Percentiles rank a stretch among this genome's conserved stretches.
These are phyloP conservation scores for Coprinopsis cinerea DNA, from an alignment of 768 basidiomycete species.

Conservation along the genomic window DNA sequence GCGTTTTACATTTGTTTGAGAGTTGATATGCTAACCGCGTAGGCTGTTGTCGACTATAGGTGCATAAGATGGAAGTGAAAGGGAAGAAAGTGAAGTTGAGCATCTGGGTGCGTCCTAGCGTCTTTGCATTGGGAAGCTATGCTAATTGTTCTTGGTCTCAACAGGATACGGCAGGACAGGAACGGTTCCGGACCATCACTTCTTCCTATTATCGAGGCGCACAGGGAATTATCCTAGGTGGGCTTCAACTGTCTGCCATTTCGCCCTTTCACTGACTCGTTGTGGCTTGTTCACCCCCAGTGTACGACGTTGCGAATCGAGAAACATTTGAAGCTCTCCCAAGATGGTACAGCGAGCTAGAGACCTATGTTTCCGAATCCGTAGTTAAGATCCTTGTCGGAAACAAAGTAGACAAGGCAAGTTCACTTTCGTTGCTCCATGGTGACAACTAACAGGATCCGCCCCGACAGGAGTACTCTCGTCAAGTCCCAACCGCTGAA, in stretches of 20 bases:
- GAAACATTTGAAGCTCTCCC: conserved; percentile 94
- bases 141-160: not conserved
- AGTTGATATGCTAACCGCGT: too few relatives aligned
- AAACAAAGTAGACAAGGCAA: conserved; percentile 84
- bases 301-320: conserved; percentile 92
- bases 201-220: conserved; percentile 91
- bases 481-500: conserved; percentile 78
- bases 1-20: too few relatives aligned
- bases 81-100: conserved; percentile 87
- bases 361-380: conserved; percentile 81
- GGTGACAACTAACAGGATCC: not conserved
- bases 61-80: conserved; percentile 83
- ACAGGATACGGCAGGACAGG: conserved; percentile 96
- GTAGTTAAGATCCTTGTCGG: conserved; percentile 95
- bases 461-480: conserved; percentile 69
- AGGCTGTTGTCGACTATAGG: conserved; percentile 34
- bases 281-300: conserved; percentile 32
- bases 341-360: conserved; percentile 88
- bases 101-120: conserved; percentile 74
- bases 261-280: not conserved
- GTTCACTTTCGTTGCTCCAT: not conserved
- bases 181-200: conserved; percentile 93
- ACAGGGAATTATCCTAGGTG: conserved; percentile 76
- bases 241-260: conserved; percentile 14
- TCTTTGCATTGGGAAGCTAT: not conserved